phyloP scores from a whole-genome alignment of 108 stramenopile genomes.

The Skeletonema tropicum region DNA sequence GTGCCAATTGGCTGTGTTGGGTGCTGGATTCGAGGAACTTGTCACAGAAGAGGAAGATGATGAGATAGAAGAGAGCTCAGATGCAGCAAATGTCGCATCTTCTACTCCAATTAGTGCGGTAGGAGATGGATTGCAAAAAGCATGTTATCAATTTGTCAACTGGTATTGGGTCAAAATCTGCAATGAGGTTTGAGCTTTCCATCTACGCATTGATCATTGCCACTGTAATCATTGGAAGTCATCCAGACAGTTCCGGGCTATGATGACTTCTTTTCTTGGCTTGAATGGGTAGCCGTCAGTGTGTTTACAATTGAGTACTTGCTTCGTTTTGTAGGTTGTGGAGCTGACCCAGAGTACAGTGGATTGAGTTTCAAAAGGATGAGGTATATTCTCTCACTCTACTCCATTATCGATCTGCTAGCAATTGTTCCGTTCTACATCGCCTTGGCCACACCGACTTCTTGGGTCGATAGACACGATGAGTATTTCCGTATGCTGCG shows the following conservation, averaged over 20 bases:
- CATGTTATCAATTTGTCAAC: constrained; percentile 71
- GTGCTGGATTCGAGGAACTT: constrained; percentile 89
- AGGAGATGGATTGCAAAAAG: constrained; percentile 15
- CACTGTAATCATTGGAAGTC: constrained; percentile 67
- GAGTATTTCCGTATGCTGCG: constrained; percentile 89
- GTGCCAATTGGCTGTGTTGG: constrained; percentile 90
- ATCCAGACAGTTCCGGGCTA: constrained; percentile 74
- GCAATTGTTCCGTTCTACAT: constrained; percentile 89
- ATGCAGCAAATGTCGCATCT: not conserved
- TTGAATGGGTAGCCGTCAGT: constrained; percentile 79
- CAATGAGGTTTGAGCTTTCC: constrained; percentile 57
- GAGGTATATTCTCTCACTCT: constrained; percentile 78
- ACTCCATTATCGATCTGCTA: constrained; percentile 85
- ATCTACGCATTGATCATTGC: constrained; percentile 75
- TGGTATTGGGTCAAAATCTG: constrained; percentile 61
- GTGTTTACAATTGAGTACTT: constrained; percentile 92
- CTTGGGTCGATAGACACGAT: constrained; percentile 81
- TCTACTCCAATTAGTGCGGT: too few species aligned
- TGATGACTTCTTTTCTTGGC: constrained; percentile 53
- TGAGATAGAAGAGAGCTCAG: constrained; percentile 55
- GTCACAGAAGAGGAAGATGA: constrained; percentile 77
- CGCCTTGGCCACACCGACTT: constrained; percentile 58
- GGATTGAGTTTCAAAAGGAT: constrained; percentile 46
- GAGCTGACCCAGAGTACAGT: constrained; percentile 76
- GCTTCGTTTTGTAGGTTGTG: constrained; percentile 73